Evolutionary conservation across 768 basidiomycete species (phyloP).

Genomic region (Cystofilobasidium capitatum): DNA sequence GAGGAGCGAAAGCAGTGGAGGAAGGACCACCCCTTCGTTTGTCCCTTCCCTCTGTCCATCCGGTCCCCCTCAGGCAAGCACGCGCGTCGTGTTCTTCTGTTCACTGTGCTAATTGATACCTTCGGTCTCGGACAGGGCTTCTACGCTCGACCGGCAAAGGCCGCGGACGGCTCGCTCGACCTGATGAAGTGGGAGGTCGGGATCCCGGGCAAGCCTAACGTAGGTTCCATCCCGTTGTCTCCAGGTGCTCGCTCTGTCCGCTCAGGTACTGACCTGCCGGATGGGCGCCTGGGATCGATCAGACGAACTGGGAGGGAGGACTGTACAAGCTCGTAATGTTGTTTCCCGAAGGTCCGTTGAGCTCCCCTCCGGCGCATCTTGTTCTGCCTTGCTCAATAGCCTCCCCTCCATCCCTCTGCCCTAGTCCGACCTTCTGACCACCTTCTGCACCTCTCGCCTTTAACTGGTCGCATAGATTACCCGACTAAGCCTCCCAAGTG

Average conservation of each 20-base stretch:
- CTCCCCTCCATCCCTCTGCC: too few species aligned
- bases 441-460: too few species aligned
- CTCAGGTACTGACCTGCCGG: too few species aligned
- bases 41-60: background rate
- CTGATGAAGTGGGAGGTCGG: slow-evolving; percentile 98
- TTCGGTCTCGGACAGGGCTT: slow-evolving; percentile 70
- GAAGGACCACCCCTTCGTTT: slow-evolving; percentile 98
- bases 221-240: slow-evolving; percentile 45
- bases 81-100: too few species aligned
- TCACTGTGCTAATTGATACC: too few species aligned
- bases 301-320: slow-evolving; percentile 98
- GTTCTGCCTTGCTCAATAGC: slow-evolving; percentile 23
- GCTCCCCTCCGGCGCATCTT: slow-evolving; percentile 24
- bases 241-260: too few species aligned
- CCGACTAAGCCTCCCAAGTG: slow-evolving; percentile 45
- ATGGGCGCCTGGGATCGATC: too few species aligned
- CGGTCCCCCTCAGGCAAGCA: too few species aligned
- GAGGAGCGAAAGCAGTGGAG: slow-evolving; percentile 99
- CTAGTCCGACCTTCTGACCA: too few species aligned
- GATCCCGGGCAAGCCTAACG: slow-evolving; percentile 83
- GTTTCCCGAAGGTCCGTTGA: slow-evolving; percentile 85
- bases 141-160: slow-evolving; percentile 86
- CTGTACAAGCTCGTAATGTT: slow-evolving; percentile 84
- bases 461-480: slow-evolving; percentile 17
- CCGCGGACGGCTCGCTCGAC: slow-evolving; percentile 86